Base-by-base conservation (phyloP, 371 early-diverging fungal genomes). In the Lichtheimia ramosa region DNA sequence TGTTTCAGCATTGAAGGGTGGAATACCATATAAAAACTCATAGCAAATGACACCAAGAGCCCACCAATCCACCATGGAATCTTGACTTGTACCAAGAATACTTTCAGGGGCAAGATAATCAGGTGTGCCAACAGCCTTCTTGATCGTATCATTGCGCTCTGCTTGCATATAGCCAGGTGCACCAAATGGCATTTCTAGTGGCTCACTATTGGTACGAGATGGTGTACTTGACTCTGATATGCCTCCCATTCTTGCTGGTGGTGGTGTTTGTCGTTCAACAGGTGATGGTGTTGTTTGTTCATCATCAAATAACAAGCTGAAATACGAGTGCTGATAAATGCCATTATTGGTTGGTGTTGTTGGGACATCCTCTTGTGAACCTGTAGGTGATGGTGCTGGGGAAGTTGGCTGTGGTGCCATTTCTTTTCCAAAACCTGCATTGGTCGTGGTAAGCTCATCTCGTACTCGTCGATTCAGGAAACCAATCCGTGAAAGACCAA, bases 81-180 rank as follows among this genome's bases (percentile, higher is more conserved):
- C 94, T 65, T 95, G 92, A 7, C 91, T 89, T 16, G 91, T 79
- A 23, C 95, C 95, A 18, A 92, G 64, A 25, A 98, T 91, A 60
- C 90, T 90, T 70, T 98, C 99, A 0, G 97, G 97, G 3, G 97
- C 96, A 56, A 98, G 77, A 68, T 97, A 98, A 69, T 97, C 99
- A 0, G 99, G 99, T n/a, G 99, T 98, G 14, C 99, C 99, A 8
- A 94, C 93, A 50, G 79, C 79, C 42, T 56, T 70, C 52, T 56
- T 52, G 5, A 61, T 43, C 7, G 61, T 57, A 58, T 68, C 64
- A n/a, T 48, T 61, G 1, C 51, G 57, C 7, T 56, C 61, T 20
- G 54, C 48, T 21, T 59, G 65, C 55, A 54, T 54, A 39, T 59
- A 64, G 4, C 60, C 56, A 15, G 65, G 54, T 5, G 65, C 51